Conservation (phyloP, 1,284 basidiomycete genomes). For the Thecaphora thlaspeos region DNA sequence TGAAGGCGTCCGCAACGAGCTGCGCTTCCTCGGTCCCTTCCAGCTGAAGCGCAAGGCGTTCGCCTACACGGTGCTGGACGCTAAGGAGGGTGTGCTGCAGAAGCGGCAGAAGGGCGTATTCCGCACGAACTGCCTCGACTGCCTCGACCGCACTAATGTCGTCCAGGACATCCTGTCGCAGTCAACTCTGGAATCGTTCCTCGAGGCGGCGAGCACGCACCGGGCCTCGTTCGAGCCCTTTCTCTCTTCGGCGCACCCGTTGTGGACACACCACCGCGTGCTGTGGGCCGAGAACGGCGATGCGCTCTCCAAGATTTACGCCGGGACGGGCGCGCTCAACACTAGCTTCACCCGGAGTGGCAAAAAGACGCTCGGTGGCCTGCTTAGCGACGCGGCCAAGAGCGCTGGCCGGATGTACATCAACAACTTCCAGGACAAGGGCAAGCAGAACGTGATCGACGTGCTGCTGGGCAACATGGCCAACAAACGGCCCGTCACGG, state of each 20-base stretch:
- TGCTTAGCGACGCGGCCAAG: conserved; percentile 90
- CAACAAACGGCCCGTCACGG: conserved; percentile 79
- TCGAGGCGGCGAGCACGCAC: conserved; percentile 25
- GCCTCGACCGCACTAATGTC: conserved; percentile 96
- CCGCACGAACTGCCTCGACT: conserved; percentile 92
- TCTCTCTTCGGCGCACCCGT: conserved; percentile 51
- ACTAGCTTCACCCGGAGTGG: conserved; percentile 92
- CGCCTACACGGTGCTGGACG: conserved; percentile 70
- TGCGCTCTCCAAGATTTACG: conserved; percentile 72
- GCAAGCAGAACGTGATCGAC: conserved; percentile 91
- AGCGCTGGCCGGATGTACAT: conserved; percentile 77
- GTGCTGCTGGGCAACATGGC: conserved; percentile 91
- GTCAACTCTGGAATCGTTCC: conserved; percentile 38
- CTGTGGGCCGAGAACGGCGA: conserved; percentile 72
- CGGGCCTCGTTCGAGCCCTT: conserved; percentile 23
- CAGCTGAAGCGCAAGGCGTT: conserved; percentile 70
- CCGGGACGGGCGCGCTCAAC: conserved; percentile 93
- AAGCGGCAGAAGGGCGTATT: conserved; percentile 78
- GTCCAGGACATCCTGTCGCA: conserved; percentile 69
- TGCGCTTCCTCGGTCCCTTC: conserved; percentile 63
- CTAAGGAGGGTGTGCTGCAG: conserved; percentile 60
- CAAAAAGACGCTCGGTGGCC: conserved; percentile 69
- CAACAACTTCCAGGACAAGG: conserved; percentile 95
- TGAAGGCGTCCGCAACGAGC: conserved; percentile 75
- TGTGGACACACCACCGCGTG: conserved; percentile 86